Base-by-base conservation (phyloP, 2,329 filamentous ascomycete genomes). In the Bertia moriformis region DNA sequence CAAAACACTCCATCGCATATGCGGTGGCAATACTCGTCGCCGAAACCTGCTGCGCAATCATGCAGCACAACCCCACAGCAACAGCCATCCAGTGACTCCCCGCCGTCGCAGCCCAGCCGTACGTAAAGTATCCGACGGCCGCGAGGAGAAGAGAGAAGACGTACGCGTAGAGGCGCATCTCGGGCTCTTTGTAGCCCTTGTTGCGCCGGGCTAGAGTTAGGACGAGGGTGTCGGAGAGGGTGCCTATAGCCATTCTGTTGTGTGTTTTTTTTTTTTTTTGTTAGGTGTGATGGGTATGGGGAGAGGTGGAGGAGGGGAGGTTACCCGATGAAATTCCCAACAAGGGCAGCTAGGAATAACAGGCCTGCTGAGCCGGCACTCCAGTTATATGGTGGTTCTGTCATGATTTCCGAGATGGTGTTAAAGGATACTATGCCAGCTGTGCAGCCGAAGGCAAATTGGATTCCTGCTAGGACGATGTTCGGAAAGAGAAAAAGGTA, bases 1-100 rank as follows among this genome's bases (percentile, higher is more conserved):
- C 51, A 35, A 60, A 60, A 39, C 55, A 59, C 39, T 62, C 59
- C 57, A 62, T 60, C 2, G 57, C 57, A 46, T 61, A 62, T 1
- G 57, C 53, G 2, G 57, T 61, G 3, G 59, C 56, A 24, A 60
- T 52, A 38, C 51, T 56, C 14, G 56, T 59, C 7, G 56, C 53
- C 2, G 51, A 53, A 3, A 62, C 58, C 42, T 61, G 59, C 27
- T 61, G 56, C 4, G 58, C 55, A 37, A 61, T 60, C 53, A 61
- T 55, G 27, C 49, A 55, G 19, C 54, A 57, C 2, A 59, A 44
- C 0, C 51, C 56, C 17, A 61, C 48, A 1, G 55, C 56, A 19
- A 61, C 51, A 2, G 50, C 46, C 32, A 57, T 50, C 56, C 57
- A 61, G 17, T 54, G 51, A 14, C 45, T 44, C 2, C 53, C 56